Conservation (phyloP, 75 land plant genomes). For the Pinus taeda region DNA sequence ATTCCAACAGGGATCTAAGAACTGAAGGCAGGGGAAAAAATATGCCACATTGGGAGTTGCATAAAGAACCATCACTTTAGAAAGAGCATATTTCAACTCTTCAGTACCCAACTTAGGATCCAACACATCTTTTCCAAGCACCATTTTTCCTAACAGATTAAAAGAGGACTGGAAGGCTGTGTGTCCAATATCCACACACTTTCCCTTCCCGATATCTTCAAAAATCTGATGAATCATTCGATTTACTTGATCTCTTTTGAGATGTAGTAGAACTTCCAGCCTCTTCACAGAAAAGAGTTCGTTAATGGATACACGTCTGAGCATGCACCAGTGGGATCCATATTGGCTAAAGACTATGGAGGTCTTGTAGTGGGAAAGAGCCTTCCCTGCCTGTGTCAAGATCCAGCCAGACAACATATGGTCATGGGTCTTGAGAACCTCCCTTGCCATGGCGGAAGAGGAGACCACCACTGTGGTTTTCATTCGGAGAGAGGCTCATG, state of each 20-base stretch:
- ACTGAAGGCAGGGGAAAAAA: neutral
- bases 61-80: neutral
- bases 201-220: neutral
- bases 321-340: neutral
- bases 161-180: neutral
- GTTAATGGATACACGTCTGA: neutral
- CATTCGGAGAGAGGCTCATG: too few species aligned
- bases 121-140: neutral
- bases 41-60: neutral
- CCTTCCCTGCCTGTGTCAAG: too few species aligned
- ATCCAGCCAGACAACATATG: too few species aligned
- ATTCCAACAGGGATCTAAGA: neutral
- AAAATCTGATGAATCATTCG: neutral
- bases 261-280: neutral
- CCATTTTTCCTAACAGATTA: neutral
- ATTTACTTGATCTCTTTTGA: neutral
- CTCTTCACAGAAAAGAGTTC: neutral
- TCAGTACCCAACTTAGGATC: neutral
- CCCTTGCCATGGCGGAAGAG: too few species aligned
- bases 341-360: neutral
- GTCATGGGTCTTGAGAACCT: too few species aligned
- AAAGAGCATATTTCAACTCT: neutral
- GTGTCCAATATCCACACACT: neutral
- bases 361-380: neutral
- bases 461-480: too few species aligned